Conservation (phyloP, 2,329 filamentous ascomycete genomes). For the Acrocalymma vagum region DNA sequence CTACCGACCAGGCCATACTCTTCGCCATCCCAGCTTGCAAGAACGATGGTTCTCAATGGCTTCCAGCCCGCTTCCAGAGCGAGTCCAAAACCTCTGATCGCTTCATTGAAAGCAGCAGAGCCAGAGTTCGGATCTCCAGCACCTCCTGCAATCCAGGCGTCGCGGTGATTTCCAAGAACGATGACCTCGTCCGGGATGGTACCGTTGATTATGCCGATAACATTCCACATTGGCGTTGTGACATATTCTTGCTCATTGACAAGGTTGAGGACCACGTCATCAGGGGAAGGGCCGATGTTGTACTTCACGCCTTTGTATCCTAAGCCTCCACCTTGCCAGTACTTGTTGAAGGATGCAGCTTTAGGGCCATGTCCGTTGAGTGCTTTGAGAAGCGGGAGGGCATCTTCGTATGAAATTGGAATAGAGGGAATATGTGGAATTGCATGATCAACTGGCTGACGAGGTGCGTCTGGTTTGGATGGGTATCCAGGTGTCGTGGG, state of each 20-base stretch:
- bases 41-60: slow-evolving; percentile 88
- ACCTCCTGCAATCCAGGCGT: slow-evolving; percentile 89
- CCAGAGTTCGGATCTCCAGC: slow-evolving; percentile 85
- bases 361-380: slow-evolving; percentile 88
- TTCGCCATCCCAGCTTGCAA: slow-evolving; percentile 74
- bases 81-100: slow-evolving; percentile 76
- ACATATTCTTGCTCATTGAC: slow-evolving; percentile 60
- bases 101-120: slow-evolving; percentile 80
- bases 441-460: slow-evolving; percentile 72
- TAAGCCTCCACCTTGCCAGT: slow-evolving; percentile 78
- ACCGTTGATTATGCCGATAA: slow-evolving; percentile 91
- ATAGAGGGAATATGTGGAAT: slow-evolving; percentile 90
- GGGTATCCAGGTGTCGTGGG: slow-evolving; percentile 95
- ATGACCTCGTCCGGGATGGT: slow-evolving; percentile 85
- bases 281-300: slow-evolving; percentile 83
- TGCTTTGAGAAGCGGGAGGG: slow-evolving; percentile 84
- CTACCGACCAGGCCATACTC: slow-evolving; percentile 88
- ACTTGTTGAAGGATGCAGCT: slow-evolving; percentile 74
- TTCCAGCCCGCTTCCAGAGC: slow-evolving; percentile 80
- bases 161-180: slow-evolving; percentile 89
- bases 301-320: slow-evolving; percentile 84
- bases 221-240: slow-evolving; percentile 68
- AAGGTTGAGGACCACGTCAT: slow-evolving; percentile 64
- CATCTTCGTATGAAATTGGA: slow-evolving; percentile 88
- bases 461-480: slow-evolving; percentile 86